A percentile compares a stretch with the other conserved stretches of the same genome.
phyloP scores from a whole-genome alignment of 2,329 filamentous ascomycete species.

The Conoideocrella luteorostrata region DNA sequence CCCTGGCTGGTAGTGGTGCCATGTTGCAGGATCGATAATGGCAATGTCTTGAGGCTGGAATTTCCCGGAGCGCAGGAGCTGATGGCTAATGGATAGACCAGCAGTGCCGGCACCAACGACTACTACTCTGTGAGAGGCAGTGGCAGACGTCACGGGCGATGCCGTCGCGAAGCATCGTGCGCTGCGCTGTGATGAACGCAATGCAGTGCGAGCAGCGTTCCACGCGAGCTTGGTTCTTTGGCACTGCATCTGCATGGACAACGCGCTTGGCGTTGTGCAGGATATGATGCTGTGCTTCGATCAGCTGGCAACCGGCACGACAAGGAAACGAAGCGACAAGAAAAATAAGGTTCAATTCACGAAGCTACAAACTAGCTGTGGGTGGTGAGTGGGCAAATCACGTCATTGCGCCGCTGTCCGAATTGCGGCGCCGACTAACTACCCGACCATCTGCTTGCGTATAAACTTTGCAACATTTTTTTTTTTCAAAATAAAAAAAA shows the following conservation, averaged over 20 bases:
- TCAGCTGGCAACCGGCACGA: no score
- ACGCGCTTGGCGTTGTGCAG: no score
- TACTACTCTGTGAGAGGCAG: constrained; percentile 52
- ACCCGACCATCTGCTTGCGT: no score
- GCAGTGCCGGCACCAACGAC: constrained; percentile 62
- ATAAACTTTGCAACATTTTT: no score
- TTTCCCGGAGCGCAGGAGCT: constrained; percentile 53
- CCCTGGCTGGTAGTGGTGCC: constrained; percentile 63
- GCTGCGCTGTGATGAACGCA: neutral
- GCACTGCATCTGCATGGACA: neutral
- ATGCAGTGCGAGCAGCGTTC: neutral
- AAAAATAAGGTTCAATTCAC: no score
- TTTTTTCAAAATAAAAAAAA: no score
- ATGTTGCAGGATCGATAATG: constrained; percentile 54
- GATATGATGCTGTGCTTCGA: no score
- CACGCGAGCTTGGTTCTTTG: neutral
- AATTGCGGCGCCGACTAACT: no score
- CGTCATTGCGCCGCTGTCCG: no score
- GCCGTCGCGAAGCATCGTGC: constrained; percentile 13
- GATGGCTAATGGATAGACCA: constrained; percentile 59
- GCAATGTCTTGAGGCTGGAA: constrained; percentile 57
- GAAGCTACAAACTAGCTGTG: no score
- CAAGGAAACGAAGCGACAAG: no score
- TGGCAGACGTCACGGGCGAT: constrained; percentile 25
- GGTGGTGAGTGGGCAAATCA: neutral